Evolutionary conservation across 495 filamentous ascomycete species (phyloP), one percentile per base, ranked within the genome.

Genomic region (Lepidopterella palustris): DNA sequence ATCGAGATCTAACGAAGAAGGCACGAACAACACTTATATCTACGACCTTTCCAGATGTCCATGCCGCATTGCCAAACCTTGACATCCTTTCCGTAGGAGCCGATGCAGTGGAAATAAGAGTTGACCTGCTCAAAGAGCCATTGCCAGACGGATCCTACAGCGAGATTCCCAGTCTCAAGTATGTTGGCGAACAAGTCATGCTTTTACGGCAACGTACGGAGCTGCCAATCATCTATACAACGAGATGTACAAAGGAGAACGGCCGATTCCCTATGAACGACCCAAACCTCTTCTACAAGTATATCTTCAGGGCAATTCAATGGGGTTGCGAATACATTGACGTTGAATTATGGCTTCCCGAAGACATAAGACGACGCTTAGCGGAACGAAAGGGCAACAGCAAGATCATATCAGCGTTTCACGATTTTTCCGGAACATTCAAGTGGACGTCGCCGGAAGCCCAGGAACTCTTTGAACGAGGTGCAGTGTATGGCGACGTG

Each of bases 271-370:
- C 89, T 1, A 89, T 90, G 84, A 86, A 88, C 45, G 80, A 90
- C 61, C 87, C 87, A 15, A 72, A 74, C 5, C 62, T 91, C 39
- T 91, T 85, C 71, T 88, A 86, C 72, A 79, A 84, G 53, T 91
- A 92, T 68, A 80, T 93, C 1, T 85, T 81, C 51, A 80, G 87
- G 15, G 89, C 87, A 0, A 86, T 92, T 49, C 86, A 90, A 60
- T 92, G 88, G 88, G 89, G 89, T 2, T 87, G 88, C 31, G 88
- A 92, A 69, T 93, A 92, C 70, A 85, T 93, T 48, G 89, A 93
- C 61, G 87, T 93, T 13, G 89, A 93, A 71, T 70, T 92, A 49
- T 91, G 88, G 88, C 78, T 92, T 15, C 88, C 89, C 6, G 88
- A 90, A 71, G 74, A 84, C 9, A 87, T 93, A 55, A 77, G 88